phyloP scores from a whole-genome alignment of 331 rosid genomes.

The Malus hybrid region DNA sequence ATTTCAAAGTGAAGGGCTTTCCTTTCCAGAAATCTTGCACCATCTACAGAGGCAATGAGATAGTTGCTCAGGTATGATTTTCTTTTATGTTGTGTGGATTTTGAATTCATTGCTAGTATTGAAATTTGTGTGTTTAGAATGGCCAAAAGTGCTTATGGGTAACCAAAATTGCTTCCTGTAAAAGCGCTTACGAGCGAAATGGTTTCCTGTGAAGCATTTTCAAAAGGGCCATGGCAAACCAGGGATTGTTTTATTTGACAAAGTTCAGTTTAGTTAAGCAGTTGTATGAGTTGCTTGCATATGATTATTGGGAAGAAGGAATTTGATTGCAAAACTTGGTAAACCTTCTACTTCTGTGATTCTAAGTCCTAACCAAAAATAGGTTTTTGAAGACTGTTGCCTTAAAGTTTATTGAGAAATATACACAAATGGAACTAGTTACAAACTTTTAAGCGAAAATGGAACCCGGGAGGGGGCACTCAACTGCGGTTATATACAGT shows the following conservation, averaged over 20 bases:
- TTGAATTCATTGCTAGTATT: too few species aligned
- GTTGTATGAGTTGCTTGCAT: background rate
- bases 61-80: conserved; percentile 71
- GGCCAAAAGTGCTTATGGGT: too few species aligned
- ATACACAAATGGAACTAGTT: too few species aligned
- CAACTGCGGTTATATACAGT: too few species aligned
- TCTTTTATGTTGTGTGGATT: background rate
- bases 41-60: conserved; percentile 38
- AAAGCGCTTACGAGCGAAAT: too few species aligned
- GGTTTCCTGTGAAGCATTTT: too few species aligned
- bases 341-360: background rate
- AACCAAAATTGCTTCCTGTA: too few species aligned
- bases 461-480: too few species aligned
- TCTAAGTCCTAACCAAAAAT: background rate
- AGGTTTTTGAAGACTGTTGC: background rate
- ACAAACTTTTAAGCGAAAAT: too few species aligned
- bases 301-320: background rate
- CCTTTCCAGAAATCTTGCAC: conserved; percentile 67
- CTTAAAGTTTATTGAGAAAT: background rate
- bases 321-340: background rate
- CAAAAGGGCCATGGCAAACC: background rate
- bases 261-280: background rate
- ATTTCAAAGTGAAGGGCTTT: conserved; percentile 54
- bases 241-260: background rate
- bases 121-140: too few species aligned